Evolutionary conservation across 768 basidiomycete genomes (phyloP).

Genomic region (Boletus reticulatus): DNA sequence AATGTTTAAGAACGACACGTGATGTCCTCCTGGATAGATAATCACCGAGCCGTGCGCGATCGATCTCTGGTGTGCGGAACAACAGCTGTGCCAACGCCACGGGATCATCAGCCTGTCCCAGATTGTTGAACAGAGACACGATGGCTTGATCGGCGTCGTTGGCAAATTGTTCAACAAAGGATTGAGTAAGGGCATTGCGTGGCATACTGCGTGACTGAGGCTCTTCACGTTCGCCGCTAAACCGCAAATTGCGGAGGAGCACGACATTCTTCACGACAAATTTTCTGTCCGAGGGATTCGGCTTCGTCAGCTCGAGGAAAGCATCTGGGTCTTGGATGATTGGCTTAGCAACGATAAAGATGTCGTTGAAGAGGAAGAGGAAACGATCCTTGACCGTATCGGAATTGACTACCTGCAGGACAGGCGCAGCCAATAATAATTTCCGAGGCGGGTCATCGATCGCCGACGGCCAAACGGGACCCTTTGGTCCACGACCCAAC

Average conservation of each 20-base stretch:
- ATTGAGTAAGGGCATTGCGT: slow-evolving; percentile 61
- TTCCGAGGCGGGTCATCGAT: slow-evolving; percentile 88
- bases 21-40: slow-evolving; percentile 77
- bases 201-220: slow-evolving; percentile 44
- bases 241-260: slow-evolving; percentile 64
- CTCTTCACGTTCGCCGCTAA: slow-evolving; percentile 69
- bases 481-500: slow-evolving; percentile 59
- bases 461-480: slow-evolving; percentile 56
- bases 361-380: slow-evolving; percentile 95
- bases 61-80: slow-evolving; percentile 82
- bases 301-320: slow-evolving; percentile 55
- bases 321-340: slow-evolving; percentile 67
- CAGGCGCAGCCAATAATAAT: slow-evolving; percentile 78
- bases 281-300: slow-evolving; percentile 61
- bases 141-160: slow-evolving; percentile 82
- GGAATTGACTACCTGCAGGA: slow-evolving; percentile 90
- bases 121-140: slow-evolving; percentile 60
- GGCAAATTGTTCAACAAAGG: slow-evolving; percentile 78
- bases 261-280: slow-evolving; percentile 92
- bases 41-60: slow-evolving; percentile 78
- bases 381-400: slow-evolving; percentile 95
- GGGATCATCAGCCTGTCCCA: slow-evolving; percentile 62
- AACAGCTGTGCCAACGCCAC: slow-evolving; percentile 70
- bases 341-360: slow-evolving; percentile 92
- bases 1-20: slow-evolving; percentile 75